A percentile compares a stretch with the other conserved stretches of the same genome.
Evolutionary conservation across 129 eudicot genomes (phyloP).

Genomic region (Pseudognaphalium luteoalbum): DNA sequence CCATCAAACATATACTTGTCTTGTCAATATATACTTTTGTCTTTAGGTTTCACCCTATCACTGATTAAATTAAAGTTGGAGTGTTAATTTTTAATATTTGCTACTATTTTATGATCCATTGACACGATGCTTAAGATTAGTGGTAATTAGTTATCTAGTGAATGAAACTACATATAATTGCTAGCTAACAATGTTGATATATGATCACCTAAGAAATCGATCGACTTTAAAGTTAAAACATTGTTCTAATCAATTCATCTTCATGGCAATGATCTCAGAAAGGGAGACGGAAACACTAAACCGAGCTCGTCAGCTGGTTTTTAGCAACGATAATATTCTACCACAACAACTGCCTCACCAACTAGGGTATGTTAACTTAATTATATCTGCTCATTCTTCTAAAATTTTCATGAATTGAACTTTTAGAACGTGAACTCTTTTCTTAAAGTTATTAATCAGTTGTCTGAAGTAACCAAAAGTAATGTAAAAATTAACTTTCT

Average conservation of each 20-base stretch:
- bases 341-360: constrained; percentile 50
- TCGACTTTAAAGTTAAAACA: too few relatives aligned
- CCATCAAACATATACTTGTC: constrained; percentile 34
- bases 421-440: background rate
- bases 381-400: background rate
- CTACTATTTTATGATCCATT: background rate
- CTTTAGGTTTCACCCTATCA: constrained; percentile 27
- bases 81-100: background rate
- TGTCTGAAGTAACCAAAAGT: too few relatives aligned
- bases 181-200: too few relatives aligned
- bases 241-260: background rate
- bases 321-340: constrained; percentile 56
- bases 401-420: background rate
- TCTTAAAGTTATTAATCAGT: background rate
- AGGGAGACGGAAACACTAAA: constrained; percentile 97
- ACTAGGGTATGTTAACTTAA: constrained; percentile 44
- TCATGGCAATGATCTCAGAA: constrained; percentile 48
- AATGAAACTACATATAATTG: too few relatives aligned
- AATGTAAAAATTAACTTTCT: too few relatives aligned
- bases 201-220: too few relatives aligned
- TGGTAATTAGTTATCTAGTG: too few relatives aligned
- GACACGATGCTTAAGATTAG: too few relatives aligned
- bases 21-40: constrained; percentile 37
- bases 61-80: background rate
- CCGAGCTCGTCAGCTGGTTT: constrained; percentile 94